Evolutionary conservation across 371 early-diverging fungal species (phyloP).

Genomic region (Basidiobolus meristosporus): DNA sequence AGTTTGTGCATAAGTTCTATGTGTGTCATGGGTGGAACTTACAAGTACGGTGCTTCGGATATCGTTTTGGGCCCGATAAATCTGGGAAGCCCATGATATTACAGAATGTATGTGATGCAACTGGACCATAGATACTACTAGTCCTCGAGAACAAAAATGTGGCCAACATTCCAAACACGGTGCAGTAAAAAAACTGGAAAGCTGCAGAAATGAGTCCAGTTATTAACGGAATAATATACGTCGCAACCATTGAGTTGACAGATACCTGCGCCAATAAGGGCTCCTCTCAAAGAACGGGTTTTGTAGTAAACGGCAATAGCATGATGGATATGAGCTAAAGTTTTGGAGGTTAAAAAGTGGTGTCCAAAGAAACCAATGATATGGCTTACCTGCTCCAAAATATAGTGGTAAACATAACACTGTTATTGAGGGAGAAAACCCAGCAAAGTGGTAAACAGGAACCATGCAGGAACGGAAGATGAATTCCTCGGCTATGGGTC

Average conservation of each 20-base stretch:
- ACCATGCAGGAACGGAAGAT: conserved; percentile 18
- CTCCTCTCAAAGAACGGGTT: conserved; percentile 2
- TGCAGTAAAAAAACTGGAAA: conserved; percentile 26
- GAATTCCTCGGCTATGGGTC: conserved; percentile 18
- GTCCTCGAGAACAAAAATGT: conserved; percentile 19
- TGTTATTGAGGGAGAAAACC: conserved; percentile 1
- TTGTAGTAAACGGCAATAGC: conserved; percentile 5
- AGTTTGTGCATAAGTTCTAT: too few relatives aligned
- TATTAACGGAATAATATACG: neutral
- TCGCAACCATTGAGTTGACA: neutral
- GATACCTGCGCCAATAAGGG: conserved; percentile 3
- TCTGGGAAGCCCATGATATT: conserved; percentile 28
- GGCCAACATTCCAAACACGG: conserved; percentile 28
- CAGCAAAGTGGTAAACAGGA: conserved; percentile 6
- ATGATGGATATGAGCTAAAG: conserved; percentile 14
- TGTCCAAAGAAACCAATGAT: neutral
- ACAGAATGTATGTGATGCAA: conserved; percentile 24
- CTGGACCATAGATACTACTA: conserved; percentile 10
- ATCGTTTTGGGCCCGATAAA: too few relatives aligned
- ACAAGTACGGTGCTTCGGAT: too few relatives aligned
- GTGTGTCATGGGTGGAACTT: too few relatives aligned
- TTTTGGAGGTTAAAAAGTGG: neutral
- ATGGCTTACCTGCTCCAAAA: conserved; percentile 16
- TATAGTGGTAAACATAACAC: conserved; percentile 10
- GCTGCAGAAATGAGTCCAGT: neutral